Evolutionary conservation across 2,329 filamentous ascomycete genomes (phyloP).

Genomic region (Penicillium sp.): DNA sequence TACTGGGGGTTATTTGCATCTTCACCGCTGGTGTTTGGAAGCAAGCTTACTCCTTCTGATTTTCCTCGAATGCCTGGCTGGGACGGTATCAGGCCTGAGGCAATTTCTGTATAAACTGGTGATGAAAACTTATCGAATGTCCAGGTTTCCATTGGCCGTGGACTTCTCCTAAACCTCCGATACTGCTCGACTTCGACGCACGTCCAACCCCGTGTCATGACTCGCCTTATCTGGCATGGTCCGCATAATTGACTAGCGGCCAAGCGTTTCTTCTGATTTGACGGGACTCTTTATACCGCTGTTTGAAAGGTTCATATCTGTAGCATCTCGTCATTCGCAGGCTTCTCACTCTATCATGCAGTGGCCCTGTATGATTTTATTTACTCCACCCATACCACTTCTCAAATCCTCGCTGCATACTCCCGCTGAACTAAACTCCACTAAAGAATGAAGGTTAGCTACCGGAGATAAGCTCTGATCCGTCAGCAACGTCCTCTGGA

Average conservation of each 20-base stretch:
- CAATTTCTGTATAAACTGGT: background rate
- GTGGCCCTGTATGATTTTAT: constrained; percentile 7
- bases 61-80: constrained; percentile 5
- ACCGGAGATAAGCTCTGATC: background rate
- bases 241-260: constrained; percentile 3
- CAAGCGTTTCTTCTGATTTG: background rate
- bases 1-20: background rate
- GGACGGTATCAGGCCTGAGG: constrained; percentile 2
- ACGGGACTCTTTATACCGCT: constrained; percentile 1
- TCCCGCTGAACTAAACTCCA: background rate
- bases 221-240: constrained; percentile 2
- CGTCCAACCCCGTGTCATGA: constrained; percentile 5
- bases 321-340: background rate
- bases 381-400: background rate
- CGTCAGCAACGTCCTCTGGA: constrained; percentile 18
- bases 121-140: background rate
- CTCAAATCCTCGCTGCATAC: constrained; percentile 6
- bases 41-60: background rate
- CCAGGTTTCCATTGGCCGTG: constrained; percentile 1
- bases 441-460: background rate
- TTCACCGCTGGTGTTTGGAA: constrained; percentile 19
- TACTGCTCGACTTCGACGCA: constrained; percentile 9
- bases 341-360: constrained; percentile 1
- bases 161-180: background rate
- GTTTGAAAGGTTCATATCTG: background rate